A percentile compares a stretch with the other conserved stretches of the same genome.
Evolutionary conservation across 768 basidiomycete genomes (phyloP).

Genomic region (Sporobolomyces roseus): DNA sequence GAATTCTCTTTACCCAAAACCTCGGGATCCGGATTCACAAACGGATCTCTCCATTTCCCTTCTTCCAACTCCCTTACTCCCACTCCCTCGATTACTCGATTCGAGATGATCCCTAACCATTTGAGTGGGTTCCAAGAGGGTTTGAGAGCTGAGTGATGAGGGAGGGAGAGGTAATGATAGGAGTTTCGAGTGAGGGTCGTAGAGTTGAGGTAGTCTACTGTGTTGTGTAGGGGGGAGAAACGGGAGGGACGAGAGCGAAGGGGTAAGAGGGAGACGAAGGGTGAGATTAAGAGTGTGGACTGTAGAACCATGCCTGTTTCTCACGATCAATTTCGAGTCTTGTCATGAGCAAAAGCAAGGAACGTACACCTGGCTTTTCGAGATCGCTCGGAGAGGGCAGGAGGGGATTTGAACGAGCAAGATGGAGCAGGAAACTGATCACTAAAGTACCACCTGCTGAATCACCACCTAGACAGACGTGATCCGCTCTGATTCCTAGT

Average conservation of each 20-base stretch:
- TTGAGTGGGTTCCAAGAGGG: constrained; percentile 19
- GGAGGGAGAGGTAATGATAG: constrained; percentile 15
- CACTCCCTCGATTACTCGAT: too few species aligned
- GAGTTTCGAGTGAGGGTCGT: constrained; percentile 8
- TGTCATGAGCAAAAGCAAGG: neutral
- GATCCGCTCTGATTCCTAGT: constrained; percentile 58
- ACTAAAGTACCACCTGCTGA: constrained; percentile 74
- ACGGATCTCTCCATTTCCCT: neutral
- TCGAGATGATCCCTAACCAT: constrained; percentile 10
- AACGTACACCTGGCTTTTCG: constrained; percentile 14
- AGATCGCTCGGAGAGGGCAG: neutral
- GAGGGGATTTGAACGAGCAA: constrained; percentile 35
- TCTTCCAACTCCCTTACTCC: neutral
- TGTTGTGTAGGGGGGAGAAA: neutral
- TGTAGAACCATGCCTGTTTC: too few species aligned
- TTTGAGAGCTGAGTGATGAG: neutral
- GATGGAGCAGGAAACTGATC: constrained; percentile 46
- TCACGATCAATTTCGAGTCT: too few species aligned
- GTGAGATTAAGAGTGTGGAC: constrained; percentile 28
- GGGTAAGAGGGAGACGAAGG: constrained; percentile 24
- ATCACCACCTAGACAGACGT: constrained; percentile 68
- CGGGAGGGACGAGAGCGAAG: constrained; percentile 1
- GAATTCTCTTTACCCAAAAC: neutral
- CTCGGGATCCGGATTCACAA: constrained; percentile 1
- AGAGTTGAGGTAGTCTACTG: constrained; percentile 19